These are phyloP conservation scores for Dryas drummondii DNA, from an alignment of 306 rosid genomes.

Conservation along the genomic window DNA sequence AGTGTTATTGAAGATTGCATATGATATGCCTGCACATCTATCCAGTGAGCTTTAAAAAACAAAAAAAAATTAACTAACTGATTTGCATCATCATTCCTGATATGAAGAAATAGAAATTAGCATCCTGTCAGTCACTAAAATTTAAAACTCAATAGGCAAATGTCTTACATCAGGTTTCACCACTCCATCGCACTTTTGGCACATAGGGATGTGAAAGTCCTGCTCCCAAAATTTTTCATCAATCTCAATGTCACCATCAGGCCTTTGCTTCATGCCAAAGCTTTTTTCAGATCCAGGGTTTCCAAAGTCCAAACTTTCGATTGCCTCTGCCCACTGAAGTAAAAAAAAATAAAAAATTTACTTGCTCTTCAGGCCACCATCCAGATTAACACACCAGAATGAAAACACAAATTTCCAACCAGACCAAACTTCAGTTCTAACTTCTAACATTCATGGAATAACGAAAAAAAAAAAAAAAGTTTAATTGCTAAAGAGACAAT, in stretches of 20 bases:
- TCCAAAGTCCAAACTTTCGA: slow-evolving; percentile 68
- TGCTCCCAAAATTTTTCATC: slow-evolving; percentile 94
- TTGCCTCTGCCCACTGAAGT: slow-evolving; percentile 90
- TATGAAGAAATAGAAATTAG: neutral
- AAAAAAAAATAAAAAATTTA: neutral
- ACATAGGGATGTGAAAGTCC: slow-evolving; percentile 75
- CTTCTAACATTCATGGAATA: neutral
- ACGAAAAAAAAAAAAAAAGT: neutral
- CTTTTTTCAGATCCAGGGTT: slow-evolving; percentile 78
- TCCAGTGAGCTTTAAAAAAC: neutral
- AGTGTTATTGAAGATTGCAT: neutral
- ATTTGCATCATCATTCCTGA: neutral
- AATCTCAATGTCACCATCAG: slow-evolving; percentile 95
- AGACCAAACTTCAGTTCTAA: neutral
- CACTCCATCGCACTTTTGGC: slow-evolving; percentile 80
- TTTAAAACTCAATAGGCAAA: slow-evolving; percentile 21
- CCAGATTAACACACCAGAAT: neutral
- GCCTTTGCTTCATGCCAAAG: slow-evolving; percentile 97
- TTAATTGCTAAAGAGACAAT: neutral
- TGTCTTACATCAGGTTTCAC: slow-evolving; percentile 88
- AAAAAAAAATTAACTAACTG: neutral
- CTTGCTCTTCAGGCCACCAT: slow-evolving; percentile 3
- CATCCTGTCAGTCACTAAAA: neutral
- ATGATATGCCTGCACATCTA: neutral
- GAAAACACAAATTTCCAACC: slow-evolving; percentile 16